A percentile compares a stretch with the other conserved stretches of the same genome.
phyloP scores from a whole-genome alignment of 2,329 filamentous ascomycete species.

The Cucurbitaria berberidis region DNA sequence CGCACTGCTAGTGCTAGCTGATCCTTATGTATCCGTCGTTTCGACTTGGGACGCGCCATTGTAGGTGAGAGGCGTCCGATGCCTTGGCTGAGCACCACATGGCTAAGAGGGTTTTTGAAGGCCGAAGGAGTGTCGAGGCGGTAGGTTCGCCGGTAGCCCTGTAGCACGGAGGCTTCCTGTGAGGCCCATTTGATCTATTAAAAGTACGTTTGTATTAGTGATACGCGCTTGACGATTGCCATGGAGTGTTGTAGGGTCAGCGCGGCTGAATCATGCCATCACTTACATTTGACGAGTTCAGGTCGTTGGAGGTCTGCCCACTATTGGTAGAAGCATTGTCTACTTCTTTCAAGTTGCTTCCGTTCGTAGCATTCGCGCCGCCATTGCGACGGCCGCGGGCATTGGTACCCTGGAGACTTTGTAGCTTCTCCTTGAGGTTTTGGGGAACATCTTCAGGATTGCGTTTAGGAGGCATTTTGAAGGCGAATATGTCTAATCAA shows the following conservation, averaged over 20 bases:
- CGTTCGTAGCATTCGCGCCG: conserved; percentile 31
- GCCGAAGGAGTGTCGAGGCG: conserved; percentile 72
- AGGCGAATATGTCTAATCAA: conserved; percentile 4
- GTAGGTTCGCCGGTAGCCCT: conserved; percentile 77
- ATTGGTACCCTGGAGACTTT: conserved; percentile 47
- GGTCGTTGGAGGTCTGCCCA: conserved; percentile 39
- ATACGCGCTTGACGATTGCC: conserved; percentile 2
- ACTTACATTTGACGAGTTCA: conserved; percentile 44
- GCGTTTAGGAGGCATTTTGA: conserved; percentile 49
- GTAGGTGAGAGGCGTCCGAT: conserved; percentile 77
- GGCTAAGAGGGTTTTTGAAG: conserved; percentile 62
- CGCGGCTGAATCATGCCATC: conserved; percentile 9
- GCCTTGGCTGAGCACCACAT: conserved; percentile 60
- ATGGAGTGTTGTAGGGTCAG: conserved; percentile 1
- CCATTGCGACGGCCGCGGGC: conserved; percentile 49
- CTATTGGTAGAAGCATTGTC: conserved; percentile 47
- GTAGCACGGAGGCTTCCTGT: conserved; percentile 71
- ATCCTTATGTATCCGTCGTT: conserved; percentile 72
- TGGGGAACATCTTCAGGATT: conserved; percentile 46
- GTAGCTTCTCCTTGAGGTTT: conserved; percentile 51
- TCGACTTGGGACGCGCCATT: conserved; percentile 70
- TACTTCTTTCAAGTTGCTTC: conserved; percentile 47
- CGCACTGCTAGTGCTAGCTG: conserved; percentile 74
- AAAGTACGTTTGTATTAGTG: not conserved
- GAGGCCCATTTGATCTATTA: conserved; percentile 67